Conservation (phyloP, 805 yeast genomes). For the Candida sithepensis region DNA sequence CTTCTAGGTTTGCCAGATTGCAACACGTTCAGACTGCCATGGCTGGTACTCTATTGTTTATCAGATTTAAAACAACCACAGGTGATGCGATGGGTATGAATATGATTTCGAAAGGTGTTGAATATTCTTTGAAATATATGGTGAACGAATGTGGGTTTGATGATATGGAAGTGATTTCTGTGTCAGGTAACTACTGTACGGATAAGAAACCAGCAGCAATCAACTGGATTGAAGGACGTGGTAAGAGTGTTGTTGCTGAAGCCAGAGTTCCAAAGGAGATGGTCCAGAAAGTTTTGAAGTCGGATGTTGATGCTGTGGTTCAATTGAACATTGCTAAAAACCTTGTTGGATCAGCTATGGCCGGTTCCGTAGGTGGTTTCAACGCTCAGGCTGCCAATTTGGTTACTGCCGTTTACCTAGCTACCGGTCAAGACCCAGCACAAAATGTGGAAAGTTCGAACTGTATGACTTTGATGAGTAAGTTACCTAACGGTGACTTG, state of each 20-base stretch:
- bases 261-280: slow-evolving; percentile 82
- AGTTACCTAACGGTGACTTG: slow-evolving; percentile 68
- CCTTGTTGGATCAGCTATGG: slow-evolving; percentile 95
- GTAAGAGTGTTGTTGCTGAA: slow-evolving; percentile 96
- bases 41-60: slow-evolving; percentile 86
- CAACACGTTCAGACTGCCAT: slow-evolving; percentile 88
- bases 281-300: slow-evolving; percentile 79
- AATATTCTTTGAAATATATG: slow-evolving; percentile 79
- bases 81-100: slow-evolving; percentile 99
- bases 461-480: slow-evolving; percentile 94
- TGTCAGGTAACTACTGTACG: slow-evolving; percentile 96
- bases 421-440: slow-evolving; percentile 99
- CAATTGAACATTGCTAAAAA: slow-evolving; percentile 87
- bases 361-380: slow-evolving; percentile 97
- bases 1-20: slow-evolving; percentile 94
- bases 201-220: slow-evolving; percentile 98
- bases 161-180: slow-evolving; percentile 89
- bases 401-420: slow-evolving; percentile 90
- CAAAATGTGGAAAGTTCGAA: slow-evolving; percentile 97
- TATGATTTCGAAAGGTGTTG: slow-evolving; percentile 99
- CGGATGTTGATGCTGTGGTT: slow-evolving; percentile 88
- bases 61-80: slow-evolving; percentile 96
- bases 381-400: slow-evolving; percentile 98
- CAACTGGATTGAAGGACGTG: slow-evolving; percentile 99
- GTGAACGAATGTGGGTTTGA: slow-evolving; percentile 84